phyloP scores from a whole-genome alignment of 1,139 yeast genomes.

The Diutina ranongensis region DNA sequence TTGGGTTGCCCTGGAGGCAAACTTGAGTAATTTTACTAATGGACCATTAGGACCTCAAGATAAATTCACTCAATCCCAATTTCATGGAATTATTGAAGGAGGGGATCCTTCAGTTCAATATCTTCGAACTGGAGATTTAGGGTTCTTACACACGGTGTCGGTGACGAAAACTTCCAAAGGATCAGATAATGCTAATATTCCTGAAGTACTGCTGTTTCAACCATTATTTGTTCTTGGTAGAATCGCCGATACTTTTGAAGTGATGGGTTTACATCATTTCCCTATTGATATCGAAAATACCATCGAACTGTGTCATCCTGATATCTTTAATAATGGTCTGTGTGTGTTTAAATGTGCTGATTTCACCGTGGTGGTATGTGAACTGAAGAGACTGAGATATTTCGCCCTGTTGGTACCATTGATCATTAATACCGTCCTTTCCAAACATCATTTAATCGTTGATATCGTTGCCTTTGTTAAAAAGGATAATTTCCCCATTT shows the following conservation, averaged over 20 bases:
- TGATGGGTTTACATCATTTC: constrained; percentile 84
- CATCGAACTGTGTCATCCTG: constrained; percentile 54
- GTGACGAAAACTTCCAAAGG: constrained; percentile 24
- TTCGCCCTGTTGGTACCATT: constrained; percentile 75
- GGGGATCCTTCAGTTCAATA: constrained; percentile 57
- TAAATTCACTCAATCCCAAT: constrained; percentile 29
- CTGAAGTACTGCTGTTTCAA: constrained; percentile 41
- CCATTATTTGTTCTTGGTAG: constrained; percentile 78
- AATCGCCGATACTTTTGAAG: constrained; percentile 83
- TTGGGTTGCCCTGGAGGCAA: constrained; percentile 91
- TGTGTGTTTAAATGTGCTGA: constrained; percentile 81
- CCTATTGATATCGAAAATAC: constrained; percentile 76
- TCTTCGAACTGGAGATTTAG: constrained; percentile 87
- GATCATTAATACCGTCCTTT: constrained; percentile 65
- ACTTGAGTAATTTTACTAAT: constrained; percentile 49
- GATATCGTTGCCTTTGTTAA: constrained; percentile 78
- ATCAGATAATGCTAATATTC: constrained; percentile 24
- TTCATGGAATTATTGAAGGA: constrained; percentile 44
- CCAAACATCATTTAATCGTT: constrained; percentile 74
- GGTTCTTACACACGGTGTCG: constrained; percentile 70
- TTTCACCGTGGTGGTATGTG: constrained; percentile 68
- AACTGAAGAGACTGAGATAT: constrained; percentile 39
- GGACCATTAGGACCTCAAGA: constrained; percentile 40
- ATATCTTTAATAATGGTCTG: constrained; percentile 45
- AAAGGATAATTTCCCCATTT: constrained; percentile 52